Percentiles rank a stretch among this genome's conserved stretches.
These are phyloP conservation scores for Nematodospora valgi DNA, from an alignment of 805 yeast genomes.

Conservation along the genomic window DNA sequence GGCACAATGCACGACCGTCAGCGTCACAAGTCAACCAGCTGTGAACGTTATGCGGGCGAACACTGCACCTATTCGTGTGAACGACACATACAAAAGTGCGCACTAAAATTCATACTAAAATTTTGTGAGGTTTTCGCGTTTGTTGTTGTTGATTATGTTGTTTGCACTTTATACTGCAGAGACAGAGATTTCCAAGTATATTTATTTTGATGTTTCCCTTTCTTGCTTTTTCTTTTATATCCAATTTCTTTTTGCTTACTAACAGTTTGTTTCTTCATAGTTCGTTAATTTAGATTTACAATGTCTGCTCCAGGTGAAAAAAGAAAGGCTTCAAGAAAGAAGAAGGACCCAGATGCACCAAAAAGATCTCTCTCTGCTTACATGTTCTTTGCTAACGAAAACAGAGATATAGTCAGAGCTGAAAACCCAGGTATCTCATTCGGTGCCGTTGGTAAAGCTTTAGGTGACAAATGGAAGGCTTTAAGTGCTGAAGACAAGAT, in stretches of 20 bases:
- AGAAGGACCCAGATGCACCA: constrained; percentile 95
- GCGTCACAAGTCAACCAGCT: too few species aligned
- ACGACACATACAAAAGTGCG: too few species aligned
- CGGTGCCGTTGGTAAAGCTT: constrained; percentile 91
- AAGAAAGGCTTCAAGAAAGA: constrained; percentile 44
- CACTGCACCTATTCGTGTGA: too few species aligned
- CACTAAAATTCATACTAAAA: neutral
- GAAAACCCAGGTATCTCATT: constrained; percentile 96
- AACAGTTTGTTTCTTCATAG: neutral
- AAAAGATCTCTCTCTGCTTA: constrained; percentile 97
- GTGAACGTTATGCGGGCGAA: too few species aligned
- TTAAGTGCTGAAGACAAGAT: constrained; percentile 74
- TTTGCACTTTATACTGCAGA: neutral
- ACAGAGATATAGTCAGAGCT: constrained; percentile 92
- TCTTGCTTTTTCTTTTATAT: neutral
- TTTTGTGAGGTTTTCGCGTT: neutral
- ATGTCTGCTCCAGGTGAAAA: constrained; percentile 28
- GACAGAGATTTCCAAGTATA: neutral
- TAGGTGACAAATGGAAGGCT: constrained; percentile 97
- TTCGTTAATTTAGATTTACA: constrained; percentile 2
- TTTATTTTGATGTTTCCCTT: neutral
- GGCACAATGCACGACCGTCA: too few species aligned
- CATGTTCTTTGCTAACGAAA: constrained; percentile 98
- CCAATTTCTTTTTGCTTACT: neutral
- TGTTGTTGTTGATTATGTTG: neutral